phyloP scores from a whole-genome alignment of 441 rosid genomes.

The Croton laevigatus region DNA sequence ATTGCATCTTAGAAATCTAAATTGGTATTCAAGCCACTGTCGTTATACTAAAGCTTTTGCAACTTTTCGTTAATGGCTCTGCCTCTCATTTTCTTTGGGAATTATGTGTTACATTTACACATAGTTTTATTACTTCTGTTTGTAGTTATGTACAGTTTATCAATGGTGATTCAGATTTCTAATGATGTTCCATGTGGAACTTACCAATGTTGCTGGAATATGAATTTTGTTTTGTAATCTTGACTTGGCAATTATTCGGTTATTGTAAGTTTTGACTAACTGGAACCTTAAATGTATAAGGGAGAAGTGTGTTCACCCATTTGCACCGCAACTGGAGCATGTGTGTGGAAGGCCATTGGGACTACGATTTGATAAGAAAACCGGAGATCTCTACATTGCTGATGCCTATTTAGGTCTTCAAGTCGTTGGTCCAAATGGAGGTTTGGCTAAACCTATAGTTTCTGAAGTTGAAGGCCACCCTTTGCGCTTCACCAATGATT shows the following conservation, averaged over 20 bases:
- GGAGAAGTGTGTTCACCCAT: constrained; percentile 50
- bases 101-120: too few relatives aligned
- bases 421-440: constrained; percentile 61
- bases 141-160: not conserved
- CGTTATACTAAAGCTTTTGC: too few relatives aligned
- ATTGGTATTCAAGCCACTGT: too few relatives aligned
- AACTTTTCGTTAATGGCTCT: not conserved
- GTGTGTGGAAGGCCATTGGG: constrained; percentile 79
- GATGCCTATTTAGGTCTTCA: constrained; percentile 75
- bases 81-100: not conserved
- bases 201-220: not conserved
- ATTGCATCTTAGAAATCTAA: too few relatives aligned
- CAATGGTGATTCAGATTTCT: not conserved
- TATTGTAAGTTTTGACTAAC: constrained; percentile 1
- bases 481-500: constrained; percentile 60
- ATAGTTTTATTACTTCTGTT: not conserved
- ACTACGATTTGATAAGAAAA: constrained; percentile 52
- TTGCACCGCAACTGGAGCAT: constrained; percentile 74
- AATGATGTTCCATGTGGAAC: not conserved
- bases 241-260: not conserved
- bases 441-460: constrained; percentile 51
- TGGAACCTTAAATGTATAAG: constrained; percentile 30
- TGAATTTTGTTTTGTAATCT: too few relatives aligned
- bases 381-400: constrained; percentile 67
- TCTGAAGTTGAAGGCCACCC: constrained; percentile 54